These are phyloP conservation scores for Carex parvula DNA, from an alignment of 176 grass and related monocot species.

Conservation along the genomic window DNA sequence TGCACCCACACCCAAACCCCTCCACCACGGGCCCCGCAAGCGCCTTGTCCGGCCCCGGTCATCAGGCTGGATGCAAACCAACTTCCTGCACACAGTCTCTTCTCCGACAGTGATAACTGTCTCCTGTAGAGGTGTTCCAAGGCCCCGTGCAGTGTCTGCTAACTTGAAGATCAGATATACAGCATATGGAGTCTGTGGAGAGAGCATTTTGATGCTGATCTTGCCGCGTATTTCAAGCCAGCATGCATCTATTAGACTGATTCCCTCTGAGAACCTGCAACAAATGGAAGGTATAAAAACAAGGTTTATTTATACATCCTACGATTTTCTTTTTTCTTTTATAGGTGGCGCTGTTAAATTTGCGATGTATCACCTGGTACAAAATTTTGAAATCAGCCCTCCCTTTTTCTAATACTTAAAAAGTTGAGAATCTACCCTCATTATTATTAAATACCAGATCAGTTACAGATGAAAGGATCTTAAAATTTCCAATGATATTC, in stretches of 20 bases:
- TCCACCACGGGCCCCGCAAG: neutral
- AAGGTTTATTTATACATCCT: neutral
- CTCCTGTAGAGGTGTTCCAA: constrained; percentile 20
- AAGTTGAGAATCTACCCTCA: neutral
- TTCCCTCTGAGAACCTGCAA: constrained; percentile 32
- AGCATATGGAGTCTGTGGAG: constrained; percentile 22
- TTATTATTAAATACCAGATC: neutral
- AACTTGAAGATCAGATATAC: constrained; percentile 41
- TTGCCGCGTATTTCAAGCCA: constrained; percentile 48
- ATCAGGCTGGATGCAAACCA: constrained; percentile 22
- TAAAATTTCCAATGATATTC: neutral
- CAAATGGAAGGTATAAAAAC: neutral
- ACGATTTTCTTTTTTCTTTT: neutral
- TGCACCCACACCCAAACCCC: neutral
- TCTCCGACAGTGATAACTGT: constrained; percentile 32
- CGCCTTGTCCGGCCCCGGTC: neutral
- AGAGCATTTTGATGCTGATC: constrained; percentile 28
- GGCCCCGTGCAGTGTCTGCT: constrained; percentile 12
- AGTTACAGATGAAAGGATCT: neutral
- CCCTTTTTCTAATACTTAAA: neutral
- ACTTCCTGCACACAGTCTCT: neutral
- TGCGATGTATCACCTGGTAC: neutral
- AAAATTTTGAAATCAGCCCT: neutral
- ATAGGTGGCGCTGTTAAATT: neutral
- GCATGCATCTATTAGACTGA: constrained; percentile 27